phyloP scores from a whole-genome alignment of 768 basidiomycete species.

The Coprinellus micaceus region DNA sequence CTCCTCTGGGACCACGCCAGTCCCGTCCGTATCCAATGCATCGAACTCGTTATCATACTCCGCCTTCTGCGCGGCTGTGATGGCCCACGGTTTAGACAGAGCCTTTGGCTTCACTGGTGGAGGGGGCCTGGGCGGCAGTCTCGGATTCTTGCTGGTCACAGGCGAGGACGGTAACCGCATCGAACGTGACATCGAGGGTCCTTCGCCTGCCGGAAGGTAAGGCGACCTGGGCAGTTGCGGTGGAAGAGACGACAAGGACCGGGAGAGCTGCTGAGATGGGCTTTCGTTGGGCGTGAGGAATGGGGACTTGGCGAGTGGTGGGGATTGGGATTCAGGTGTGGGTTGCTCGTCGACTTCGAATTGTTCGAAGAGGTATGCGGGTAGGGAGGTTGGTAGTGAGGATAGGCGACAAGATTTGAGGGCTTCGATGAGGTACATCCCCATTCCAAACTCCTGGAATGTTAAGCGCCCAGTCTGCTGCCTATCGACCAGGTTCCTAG shows the following conservation, averaged over 20 bases:
- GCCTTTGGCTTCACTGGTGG: slow-evolving; percentile 4
- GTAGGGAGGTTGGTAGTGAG: slow-evolving; percentile 29
- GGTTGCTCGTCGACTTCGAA: slow-evolving; percentile 14
- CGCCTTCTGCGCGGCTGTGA: slow-evolving; percentile 24
- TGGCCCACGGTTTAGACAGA: slow-evolving; percentile 20
- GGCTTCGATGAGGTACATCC: slow-evolving; percentile 60
- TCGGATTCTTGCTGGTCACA: background rate
- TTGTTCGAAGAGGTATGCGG: slow-evolving; percentile 27
- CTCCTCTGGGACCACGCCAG: slow-evolving; percentile 32
- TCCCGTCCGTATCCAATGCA: slow-evolving; percentile 25
- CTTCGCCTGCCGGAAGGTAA: too few relatives aligned
- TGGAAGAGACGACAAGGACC: too few relatives aligned
- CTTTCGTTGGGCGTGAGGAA: slow-evolving; percentile 8
- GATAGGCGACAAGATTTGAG: slow-evolving; percentile 30
- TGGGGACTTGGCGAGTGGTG: slow-evolving; percentile 1
- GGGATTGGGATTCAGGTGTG: background rate
- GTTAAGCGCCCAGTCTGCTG: slow-evolving; percentile 58
- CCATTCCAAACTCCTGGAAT: slow-evolving; percentile 63
- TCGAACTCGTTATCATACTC: slow-evolving; percentile 31
- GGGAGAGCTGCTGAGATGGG: too few relatives aligned
- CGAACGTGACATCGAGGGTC: background rate
- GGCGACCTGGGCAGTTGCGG: too few relatives aligned
- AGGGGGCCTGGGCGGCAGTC: background rate
- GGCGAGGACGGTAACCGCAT: background rate
- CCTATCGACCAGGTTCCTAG: slow-evolving; percentile 61